These are phyloP conservation scores for Scolecobasidium constrictum DNA, from an alignment of 2,329 filamentous ascomycete genomes.

Conservation along the genomic window DNA sequence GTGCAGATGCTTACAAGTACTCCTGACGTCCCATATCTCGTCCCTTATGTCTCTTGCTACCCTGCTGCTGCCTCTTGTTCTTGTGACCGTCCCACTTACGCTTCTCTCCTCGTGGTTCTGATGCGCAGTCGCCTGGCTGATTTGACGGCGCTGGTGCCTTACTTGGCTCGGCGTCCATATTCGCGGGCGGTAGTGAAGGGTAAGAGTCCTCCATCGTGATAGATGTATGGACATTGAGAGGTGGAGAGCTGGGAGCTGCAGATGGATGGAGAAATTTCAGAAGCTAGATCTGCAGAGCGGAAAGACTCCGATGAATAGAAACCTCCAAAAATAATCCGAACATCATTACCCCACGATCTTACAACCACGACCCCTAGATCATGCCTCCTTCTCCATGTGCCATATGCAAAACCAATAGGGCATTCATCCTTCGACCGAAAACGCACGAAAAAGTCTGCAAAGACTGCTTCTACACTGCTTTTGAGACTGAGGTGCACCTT, in stretches of 20 bases:
- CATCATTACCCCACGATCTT: no score
- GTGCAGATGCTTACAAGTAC: conserved; percentile 47
- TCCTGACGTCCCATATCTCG: conserved; percentile 56
- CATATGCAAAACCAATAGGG: conserved; percentile 63
- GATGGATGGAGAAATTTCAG: no score
- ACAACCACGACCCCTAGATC: no score
- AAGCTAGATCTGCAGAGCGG: no score
- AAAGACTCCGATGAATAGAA: no score
- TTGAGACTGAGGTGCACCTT: conserved; percentile 88
- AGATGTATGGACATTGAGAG: neutral
- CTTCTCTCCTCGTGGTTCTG: conserved; percentile 16
- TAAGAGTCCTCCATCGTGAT: neutral
- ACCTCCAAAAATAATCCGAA: no score
- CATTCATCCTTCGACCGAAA: conserved; percentile 86
- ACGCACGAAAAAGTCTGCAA: conserved; percentile 92
- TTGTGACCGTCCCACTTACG: conserved; percentile 9
- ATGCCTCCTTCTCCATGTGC: conserved; percentile 75
- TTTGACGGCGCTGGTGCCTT: neutral
- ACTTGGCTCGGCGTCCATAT: neutral
- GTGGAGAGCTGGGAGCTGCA: no score
- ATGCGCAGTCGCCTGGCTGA: neutral
- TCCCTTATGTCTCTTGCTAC: conserved; percentile 42
- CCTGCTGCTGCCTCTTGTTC: conserved; percentile 12
- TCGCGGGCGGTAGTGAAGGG: no score
- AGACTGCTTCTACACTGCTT: conserved; percentile 72